Base-by-base conservation (phyloP, 2,329 filamentous ascomycete species). In the Ambrosiella beaveri region DNA sequence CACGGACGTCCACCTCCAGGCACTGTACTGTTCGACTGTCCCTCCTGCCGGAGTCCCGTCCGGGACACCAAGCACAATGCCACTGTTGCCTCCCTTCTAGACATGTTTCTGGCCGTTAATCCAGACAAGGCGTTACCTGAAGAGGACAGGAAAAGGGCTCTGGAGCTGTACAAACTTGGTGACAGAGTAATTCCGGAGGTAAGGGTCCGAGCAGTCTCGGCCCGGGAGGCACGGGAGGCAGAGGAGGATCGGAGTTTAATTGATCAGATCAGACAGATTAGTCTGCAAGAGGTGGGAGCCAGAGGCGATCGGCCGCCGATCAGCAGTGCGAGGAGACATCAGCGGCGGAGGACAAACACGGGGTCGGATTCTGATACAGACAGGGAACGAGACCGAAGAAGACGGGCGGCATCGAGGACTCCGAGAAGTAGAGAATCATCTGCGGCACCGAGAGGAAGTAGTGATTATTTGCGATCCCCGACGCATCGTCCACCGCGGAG, bases 31-130 rank as follows among this genome's bases (percentile, higher is more conserved):
- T 95, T 88, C 69, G 96, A 89, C 51, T 98, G 93, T 72, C 93
- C 93, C 45, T 86, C 88, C 71, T 98, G 93, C 71, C 87, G 93
- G 63, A 87, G 89, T 51, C 71, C 77, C 11, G 91, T 98, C 61
- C 84, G 90, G 62, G 87, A 86, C 65, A 95, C 91, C 49, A 82
- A 84, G 67, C 88, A 88, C 66, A 94, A 97, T 78, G 88, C 93
- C 59, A 89, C 86, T 27, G 86, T 96, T 56, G 90, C 84, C 7
- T 95, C 89, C 1, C 74, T 97, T 51, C 73, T 98, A 61, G 91
- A 97, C 58, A 91, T 95, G 79, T 89, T 87, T 64, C 71, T 96
- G 40, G 76, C 81, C 35, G 82, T 86, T 50, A 88, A 95, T 65
- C 91, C 93, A 1, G 80, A 81, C 15, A 85, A 85, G 64, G 82